phyloP scores from a whole-genome alignment of 2,329 filamentous ascomycete genomes.

The Trichophyton verrucosum region DNA sequence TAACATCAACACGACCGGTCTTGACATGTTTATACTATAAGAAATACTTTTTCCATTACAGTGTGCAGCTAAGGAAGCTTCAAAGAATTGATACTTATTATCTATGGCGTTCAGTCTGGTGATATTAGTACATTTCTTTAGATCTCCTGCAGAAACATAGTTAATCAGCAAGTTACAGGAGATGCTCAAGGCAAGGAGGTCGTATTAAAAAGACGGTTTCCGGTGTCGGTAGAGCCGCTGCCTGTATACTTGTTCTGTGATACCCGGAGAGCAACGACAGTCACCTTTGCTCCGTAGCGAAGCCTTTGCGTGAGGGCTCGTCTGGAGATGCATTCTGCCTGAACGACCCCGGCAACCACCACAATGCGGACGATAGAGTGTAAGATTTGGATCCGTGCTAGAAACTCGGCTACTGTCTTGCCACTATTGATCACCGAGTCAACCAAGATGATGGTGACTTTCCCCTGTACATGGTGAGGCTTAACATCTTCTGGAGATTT shows the following conservation, averaged over 20 bases:
- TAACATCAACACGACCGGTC: too few relatives aligned
- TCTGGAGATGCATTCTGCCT: constrained; percentile 25
- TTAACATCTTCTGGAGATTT: constrained; percentile 31
- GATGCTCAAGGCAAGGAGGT: not conserved
- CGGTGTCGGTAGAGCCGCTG: constrained; percentile 43
- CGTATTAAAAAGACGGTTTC: constrained; percentile 41
- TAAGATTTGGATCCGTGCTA: constrained; percentile 35
- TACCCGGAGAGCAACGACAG: constrained; percentile 41
- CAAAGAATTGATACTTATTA: too few relatives aligned
- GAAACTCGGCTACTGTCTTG: constrained; percentile 38
- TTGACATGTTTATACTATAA: too few relatives aligned
- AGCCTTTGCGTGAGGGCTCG: constrained; percentile 14
- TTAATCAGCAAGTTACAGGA: too few relatives aligned
- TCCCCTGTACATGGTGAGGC: constrained; percentile 29
- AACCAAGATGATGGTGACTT: constrained; percentile 40
- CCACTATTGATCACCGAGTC: constrained; percentile 52
- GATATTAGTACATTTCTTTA: too few relatives aligned
- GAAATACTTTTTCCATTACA: too few relatives aligned
- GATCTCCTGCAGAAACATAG: too few relatives aligned
- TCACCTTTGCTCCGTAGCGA: constrained; percentile 21
- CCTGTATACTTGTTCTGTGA: constrained; percentile 48
- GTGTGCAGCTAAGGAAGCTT: too few relatives aligned
- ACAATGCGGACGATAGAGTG: constrained; percentile 36
- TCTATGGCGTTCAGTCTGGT: too few relatives aligned
- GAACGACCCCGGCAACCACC: constrained; percentile 45